phyloP scores from a whole-genome alignment of 257 asterid genomes.

The Leonotis leonurus region DNA sequence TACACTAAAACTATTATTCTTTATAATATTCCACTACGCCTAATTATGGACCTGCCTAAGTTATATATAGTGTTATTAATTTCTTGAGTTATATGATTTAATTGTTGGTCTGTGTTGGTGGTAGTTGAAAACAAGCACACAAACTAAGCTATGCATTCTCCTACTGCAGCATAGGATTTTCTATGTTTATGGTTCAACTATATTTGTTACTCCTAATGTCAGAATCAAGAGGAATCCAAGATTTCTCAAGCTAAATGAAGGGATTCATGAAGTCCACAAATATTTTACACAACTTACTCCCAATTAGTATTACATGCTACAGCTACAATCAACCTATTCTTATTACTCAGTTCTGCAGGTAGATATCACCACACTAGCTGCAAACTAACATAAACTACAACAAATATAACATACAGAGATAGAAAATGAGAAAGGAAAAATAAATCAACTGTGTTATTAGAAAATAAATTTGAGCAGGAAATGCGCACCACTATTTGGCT shows the following conservation, averaged over 20 bases:
- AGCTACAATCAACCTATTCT: slow-evolving; percentile 25
- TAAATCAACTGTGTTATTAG: slow-evolving; percentile 10
- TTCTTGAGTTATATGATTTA: no score
- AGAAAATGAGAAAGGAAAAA: background rate
- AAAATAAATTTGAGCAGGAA: slow-evolving; percentile 14
- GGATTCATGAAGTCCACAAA: slow-evolving; percentile 13
- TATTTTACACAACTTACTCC: slow-evolving; percentile 22
- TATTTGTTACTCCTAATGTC: no score
- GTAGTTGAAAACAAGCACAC: no score
- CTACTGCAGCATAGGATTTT: no score
- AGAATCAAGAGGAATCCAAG: background rate
- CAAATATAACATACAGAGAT: slow-evolving; percentile 13
- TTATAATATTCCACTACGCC: no score
- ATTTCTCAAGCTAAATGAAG: slow-evolving; percentile 7
- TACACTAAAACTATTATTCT: no score
- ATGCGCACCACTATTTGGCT: slow-evolving; percentile 7
- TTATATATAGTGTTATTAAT: no score
- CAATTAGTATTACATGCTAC: slow-evolving; percentile 20
- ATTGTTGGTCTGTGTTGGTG: no score
- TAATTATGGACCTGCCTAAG: no score
- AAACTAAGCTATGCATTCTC: no score
- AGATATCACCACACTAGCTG: slow-evolving; percentile 16
- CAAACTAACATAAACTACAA: slow-evolving; percentile 21
- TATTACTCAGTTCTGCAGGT: slow-evolving; percentile 15
- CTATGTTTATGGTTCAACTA: no score